Base-by-base conservation (phyloP, 139 green algal genomes). In the Coelastrella sp. region DNA sequence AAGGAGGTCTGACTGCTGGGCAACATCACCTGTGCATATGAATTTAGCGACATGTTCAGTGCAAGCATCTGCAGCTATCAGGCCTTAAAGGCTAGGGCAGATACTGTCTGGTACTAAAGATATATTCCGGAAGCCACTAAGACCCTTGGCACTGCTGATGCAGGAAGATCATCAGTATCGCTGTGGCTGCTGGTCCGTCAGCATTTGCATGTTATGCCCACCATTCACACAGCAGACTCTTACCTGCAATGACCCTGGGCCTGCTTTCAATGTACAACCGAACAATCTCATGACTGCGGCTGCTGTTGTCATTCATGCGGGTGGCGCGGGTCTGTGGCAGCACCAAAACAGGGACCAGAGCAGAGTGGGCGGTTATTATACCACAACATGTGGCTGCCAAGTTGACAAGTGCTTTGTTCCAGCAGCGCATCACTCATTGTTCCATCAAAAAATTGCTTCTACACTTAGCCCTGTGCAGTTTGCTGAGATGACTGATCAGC, bases 251-350 rank as follows among this genome's bases (percentile, higher is more conserved):
- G 60, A 74, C 87, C 68, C 60, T 63, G 73, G 92, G 74, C 7
- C 93, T 88, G 90, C 93, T 95, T 86, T 97, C 95, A n/a, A 96
- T 87, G 49, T 93, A 93, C 70, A 96, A 84, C 0, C 93, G 90
- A 66, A 96, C 91, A 20, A 99, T 95, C 20, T 95, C 96, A 95
- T 99, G 98, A 6, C 94, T 98, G 58, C 98, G 92, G 76, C 92
- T 96, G 91, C 90, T 96, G 87, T 92, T 94, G 75, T 97, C 92
- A 93, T 99, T 99, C 98, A 99, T 99, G 25, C 96, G 96, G 19
- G 98, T 99, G 90, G 99, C 97, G 6, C 98, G 96, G 57, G 98
- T 91, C 93, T 95, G 89, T 19, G 12, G 25, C 24, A 79, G 7
- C 24, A 59, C 9, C 75, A 89, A 58, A 11, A n/a, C 70, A 49